Base-by-base conservation (phyloP, 257 asterid genomes). In the Fraxinus excelsior region DNA sequence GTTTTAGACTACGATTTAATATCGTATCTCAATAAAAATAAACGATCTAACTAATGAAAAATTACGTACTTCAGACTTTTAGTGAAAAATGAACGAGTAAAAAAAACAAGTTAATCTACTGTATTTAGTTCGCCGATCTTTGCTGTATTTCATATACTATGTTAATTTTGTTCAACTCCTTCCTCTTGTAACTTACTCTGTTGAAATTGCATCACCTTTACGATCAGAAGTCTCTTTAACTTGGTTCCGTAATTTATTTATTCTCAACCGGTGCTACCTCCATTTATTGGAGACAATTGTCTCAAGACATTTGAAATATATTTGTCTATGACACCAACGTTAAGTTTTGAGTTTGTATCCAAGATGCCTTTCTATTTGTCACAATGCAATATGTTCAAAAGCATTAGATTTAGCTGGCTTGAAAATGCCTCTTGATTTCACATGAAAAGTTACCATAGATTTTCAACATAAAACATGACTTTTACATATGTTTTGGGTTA, bases 351-450 rank as follows among this genome's bases (percentile, higher is more conserved):
- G 49, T 13, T 40, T 40, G 16, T 2, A 7, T 7, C 16, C 67
- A 60, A 60, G 67, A 60, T 23, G 31, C 29, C 29, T 60, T 60
- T 60, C 31, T 7, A 53, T 23, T 60, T 10, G 32, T 62, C 68
- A 62, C 68, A 10, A 25, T 62, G 0, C 34, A 62, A 25, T 8
- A 11, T 25, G 68, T 26, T 16, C 18, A 62, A 62, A 62, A 23
- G 14, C 32, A 12, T 11, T 26, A 23, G n/a, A 62, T 83, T 74
- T 60, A 72, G 70, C 31, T 73, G 58, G 77, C 67, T 67, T 28
- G 0, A 28, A 28, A 28, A 28, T 0, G 29, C 29, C 29, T 62
- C 58, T 32, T 19, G 67, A 31, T 60, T 53, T 40, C 72, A 65
- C 67, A 21, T 68, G 34, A 31, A 53, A 62, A 25, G 34, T 25